phyloP scores from a whole-genome alignment of 2,329 filamentous ascomycete genomes.

The Epichloe brachyelytri region DNA sequence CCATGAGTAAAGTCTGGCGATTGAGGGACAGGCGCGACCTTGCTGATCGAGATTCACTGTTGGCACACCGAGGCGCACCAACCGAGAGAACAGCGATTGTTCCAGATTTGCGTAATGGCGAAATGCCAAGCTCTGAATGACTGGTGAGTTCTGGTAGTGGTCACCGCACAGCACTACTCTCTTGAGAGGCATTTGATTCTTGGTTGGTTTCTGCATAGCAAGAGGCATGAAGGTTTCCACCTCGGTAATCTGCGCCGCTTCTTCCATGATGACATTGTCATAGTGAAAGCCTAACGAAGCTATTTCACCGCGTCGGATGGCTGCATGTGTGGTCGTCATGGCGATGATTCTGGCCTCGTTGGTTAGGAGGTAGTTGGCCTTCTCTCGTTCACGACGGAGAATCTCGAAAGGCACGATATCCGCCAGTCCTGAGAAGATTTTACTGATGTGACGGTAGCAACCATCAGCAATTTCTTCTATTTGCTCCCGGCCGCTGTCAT shows the following conservation, averaged over 20 bases:
- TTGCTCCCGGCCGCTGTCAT: slow-evolving; percentile 49
- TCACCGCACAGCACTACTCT: slow-evolving; percentile 88
- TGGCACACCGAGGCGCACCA: slow-evolving; percentile 87
- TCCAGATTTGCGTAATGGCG: slow-evolving; percentile 91
- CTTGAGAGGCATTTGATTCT: slow-evolving; percentile 64
- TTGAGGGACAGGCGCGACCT: slow-evolving; percentile 75
- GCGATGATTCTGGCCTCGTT: slow-evolving; percentile 96
- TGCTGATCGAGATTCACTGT: slow-evolving; percentile 84
- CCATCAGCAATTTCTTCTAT: slow-evolving; percentile 66
- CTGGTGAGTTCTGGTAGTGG: slow-evolving; percentile 90
- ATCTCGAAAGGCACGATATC: slow-evolving; percentile 95
- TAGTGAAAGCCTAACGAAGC: slow-evolving; percentile 88
- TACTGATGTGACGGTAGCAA: slow-evolving; percentile 78
- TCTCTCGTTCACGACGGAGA: slow-evolving; percentile 74
- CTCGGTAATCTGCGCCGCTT: slow-evolving; percentile 95
- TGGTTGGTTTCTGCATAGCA: slow-evolving; percentile 71
- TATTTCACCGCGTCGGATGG: slow-evolving; percentile 86
- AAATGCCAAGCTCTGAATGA: slow-evolving; percentile 90
- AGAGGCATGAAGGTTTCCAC: slow-evolving; percentile 94
- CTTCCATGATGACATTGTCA: slow-evolving; percentile 96
- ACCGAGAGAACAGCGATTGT: slow-evolving; percentile 83
- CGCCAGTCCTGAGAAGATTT: slow-evolving; percentile 82
- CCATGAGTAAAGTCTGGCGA: slow-evolving; percentile 88
- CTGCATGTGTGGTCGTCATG: slow-evolving; percentile 97
- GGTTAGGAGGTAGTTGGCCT: slow-evolving; percentile 87